Evolutionary conservation across 1,284 basidiomycete genomes (phyloP).

Genomic region (Ustilago shanxiensis): DNA sequence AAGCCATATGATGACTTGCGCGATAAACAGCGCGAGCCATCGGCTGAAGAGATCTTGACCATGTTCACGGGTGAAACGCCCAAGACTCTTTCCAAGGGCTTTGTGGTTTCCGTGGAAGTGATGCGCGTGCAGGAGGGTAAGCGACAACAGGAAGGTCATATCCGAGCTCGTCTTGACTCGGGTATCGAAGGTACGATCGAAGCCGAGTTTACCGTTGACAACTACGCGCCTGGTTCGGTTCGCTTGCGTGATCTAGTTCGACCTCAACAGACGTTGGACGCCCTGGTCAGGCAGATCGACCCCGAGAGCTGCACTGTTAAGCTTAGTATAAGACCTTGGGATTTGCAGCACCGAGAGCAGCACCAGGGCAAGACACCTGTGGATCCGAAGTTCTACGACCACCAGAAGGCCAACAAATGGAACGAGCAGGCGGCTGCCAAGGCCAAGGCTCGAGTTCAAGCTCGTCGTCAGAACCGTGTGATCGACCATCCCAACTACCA

Average conservation of each 20-base stretch:
- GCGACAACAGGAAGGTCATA: slow-evolving; percentile 51
- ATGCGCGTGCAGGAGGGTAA: slow-evolving; percentile 73
- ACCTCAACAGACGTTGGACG: slow-evolving; percentile 81
- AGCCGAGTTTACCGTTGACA: slow-evolving; percentile 55
- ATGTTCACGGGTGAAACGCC: slow-evolving; percentile 95
- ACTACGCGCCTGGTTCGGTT: slow-evolving; percentile 53
- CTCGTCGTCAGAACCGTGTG: slow-evolving; percentile 76
- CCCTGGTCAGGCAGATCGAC: slow-evolving; percentile 81
- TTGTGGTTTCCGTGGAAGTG: slow-evolving; percentile 86
- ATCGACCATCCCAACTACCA: slow-evolving; percentile 99
- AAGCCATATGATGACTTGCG: slow-evolving; percentile 86
- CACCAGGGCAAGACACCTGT: slow-evolving; percentile 77
- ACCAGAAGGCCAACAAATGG: slow-evolving; percentile 78
- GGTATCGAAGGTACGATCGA: slow-evolving; percentile 76
- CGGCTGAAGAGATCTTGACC: slow-evolving; percentile 85
- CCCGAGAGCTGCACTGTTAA: slow-evolving; percentile 79
- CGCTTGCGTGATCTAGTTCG: slow-evolving; percentile 59
- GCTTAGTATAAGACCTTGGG: slow-evolving; percentile 80
- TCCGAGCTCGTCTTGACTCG: slow-evolving; percentile 85
- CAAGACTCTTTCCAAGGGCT: slow-evolving; percentile 81
- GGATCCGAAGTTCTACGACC: slow-evolving; percentile 80
- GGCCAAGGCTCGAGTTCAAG: slow-evolving; percentile 85
- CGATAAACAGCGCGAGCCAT: slow-evolving; percentile 78
- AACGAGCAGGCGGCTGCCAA: slow-evolving; percentile 79
- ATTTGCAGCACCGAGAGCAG: slow-evolving; percentile 78